phyloP scores from a whole-genome alignment of 306 rosid species.

The Heteromeles arbutifolia region DNA sequence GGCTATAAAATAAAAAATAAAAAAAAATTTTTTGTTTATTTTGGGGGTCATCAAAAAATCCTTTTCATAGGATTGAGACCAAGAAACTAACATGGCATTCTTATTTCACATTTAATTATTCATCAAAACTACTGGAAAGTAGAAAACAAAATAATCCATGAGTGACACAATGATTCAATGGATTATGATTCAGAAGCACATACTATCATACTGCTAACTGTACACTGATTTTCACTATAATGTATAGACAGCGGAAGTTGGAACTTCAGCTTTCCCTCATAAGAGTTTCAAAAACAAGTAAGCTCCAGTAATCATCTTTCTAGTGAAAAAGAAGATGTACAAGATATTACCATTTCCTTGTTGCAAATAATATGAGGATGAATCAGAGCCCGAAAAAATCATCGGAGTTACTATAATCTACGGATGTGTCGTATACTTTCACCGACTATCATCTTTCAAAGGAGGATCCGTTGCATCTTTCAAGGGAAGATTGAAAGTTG shows the following conservation, averaged over 20 bases:
- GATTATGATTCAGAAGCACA: slow-evolving; percentile 18
- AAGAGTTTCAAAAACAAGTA: too few species aligned
- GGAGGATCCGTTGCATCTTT: slow-evolving; percentile 41
- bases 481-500: slow-evolving; percentile 37
- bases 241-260: background rate
- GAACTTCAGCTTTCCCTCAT: too few species aligned
- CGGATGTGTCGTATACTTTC: slow-evolving; percentile 23
- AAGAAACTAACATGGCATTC: too few species aligned
- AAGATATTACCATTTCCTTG: too few species aligned
- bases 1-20: too few species aligned
- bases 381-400: slow-evolving; percentile 23
- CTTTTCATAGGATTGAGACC: too few species aligned
- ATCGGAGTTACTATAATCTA: slow-evolving; percentile 29
- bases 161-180: background rate
- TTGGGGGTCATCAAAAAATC: too few species aligned
- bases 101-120: too few species aligned
- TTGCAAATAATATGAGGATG: slow-evolving; percentile 19
- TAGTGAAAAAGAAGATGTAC: slow-evolving; percentile 28
- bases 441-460: slow-evolving; percentile 24
- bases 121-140: too few species aligned
- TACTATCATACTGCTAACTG: slow-evolving; percentile 26
- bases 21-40: too few species aligned
- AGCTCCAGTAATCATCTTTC: background rate
- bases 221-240: slow-evolving; percentile 42
- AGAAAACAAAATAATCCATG: too few species aligned